These are phyloP conservation scores for Rehmannia glutinosa DNA, from an alignment of 257 asterid species.

Conservation along the genomic window DNA sequence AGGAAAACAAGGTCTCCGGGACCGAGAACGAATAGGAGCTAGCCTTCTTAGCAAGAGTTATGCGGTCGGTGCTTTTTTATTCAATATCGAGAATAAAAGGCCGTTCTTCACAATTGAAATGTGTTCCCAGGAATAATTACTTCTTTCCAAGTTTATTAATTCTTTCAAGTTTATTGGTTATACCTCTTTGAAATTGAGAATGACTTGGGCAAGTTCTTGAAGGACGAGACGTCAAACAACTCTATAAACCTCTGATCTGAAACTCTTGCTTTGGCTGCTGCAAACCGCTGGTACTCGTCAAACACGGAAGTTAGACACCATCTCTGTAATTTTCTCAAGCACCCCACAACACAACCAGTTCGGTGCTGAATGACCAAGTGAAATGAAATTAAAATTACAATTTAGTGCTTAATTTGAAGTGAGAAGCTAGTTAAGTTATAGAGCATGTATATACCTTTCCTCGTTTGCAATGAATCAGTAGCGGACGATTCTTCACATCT, in stretches of 20 bases:
- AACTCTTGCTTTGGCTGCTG: conserved; percentile 82
- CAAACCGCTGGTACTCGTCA: conserved; percentile 86
- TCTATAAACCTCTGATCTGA: conserved; percentile 90
- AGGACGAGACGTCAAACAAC: conserved; percentile 56
- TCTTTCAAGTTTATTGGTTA: background rate
- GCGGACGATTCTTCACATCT: conserved; percentile 76
- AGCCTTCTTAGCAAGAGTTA: too few relatives aligned
- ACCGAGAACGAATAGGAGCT: too few relatives aligned
- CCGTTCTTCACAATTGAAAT: background rate
- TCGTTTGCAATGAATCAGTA: conserved; percentile 80
- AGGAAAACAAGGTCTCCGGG: too few relatives aligned
- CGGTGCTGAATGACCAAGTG: conserved; percentile 58
- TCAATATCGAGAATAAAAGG: background rate
- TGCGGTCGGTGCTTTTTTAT: conserved; percentile 10
- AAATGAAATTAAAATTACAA: background rate
- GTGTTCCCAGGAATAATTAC: too few relatives aligned
- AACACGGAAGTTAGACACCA: conserved; percentile 85
- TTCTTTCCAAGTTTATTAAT: too few relatives aligned
- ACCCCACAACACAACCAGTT: conserved; percentile 88
- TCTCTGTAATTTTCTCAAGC: conserved; percentile 71
- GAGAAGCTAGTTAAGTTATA: background rate
- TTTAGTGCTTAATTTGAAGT: background rate
- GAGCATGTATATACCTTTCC: conserved; percentile 53
- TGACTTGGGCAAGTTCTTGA: conserved; percentile 43
- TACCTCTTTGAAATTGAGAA: conserved; percentile 53